Conservation (phyloP, 1,284 basidiomycete species). For the Chalciporus sp. region DNA sequence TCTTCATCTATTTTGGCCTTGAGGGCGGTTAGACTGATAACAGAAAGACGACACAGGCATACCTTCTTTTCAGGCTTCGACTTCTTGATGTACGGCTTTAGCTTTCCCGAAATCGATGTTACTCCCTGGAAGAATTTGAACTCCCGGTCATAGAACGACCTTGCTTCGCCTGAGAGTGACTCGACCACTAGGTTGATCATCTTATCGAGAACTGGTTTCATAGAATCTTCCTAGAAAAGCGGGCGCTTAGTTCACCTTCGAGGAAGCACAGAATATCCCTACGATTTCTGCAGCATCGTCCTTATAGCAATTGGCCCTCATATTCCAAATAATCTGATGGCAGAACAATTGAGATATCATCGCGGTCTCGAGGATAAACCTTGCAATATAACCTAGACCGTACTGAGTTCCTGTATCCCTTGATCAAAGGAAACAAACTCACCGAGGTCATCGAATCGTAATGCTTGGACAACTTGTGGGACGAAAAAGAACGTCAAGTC, state of each 20-base stretch:
- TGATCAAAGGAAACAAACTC: slow-evolving; percentile 22
- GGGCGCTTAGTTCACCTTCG: slow-evolving; percentile 3
- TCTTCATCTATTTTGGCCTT: slow-evolving; percentile 99
- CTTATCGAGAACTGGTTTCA: slow-evolving; percentile 92
- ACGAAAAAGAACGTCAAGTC: slow-evolving; percentile 99
- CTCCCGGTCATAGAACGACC: slow-evolving; percentile 92
- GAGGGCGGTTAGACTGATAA: slow-evolving; percentile 5
- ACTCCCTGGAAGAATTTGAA: slow-evolving; percentile 97
- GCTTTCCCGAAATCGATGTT: slow-evolving; percentile 95
- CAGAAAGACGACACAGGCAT: slow-evolving; percentile 1
- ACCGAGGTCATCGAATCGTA: slow-evolving; percentile 89
- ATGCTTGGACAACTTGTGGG: slow-evolving; percentile 96
- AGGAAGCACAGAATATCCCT: slow-evolving; percentile 29
- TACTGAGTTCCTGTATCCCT: slow-evolving; percentile 1
- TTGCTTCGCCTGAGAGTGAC: slow-evolving; percentile 89
- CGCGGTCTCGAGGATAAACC: slow-evolving; percentile 97
- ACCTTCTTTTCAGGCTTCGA: slow-evolving; percentile 98
- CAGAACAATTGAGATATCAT: slow-evolving; percentile 98
- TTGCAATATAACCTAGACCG: slow-evolving; percentile 82
- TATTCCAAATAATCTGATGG: slow-evolving; percentile 99
- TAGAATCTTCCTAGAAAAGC: slow-evolving; percentile 75
- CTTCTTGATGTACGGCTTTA: slow-evolving; percentile 97
- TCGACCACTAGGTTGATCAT: slow-evolving; percentile 85
- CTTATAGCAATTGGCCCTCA: slow-evolving; percentile 98
- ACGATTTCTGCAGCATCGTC: slow-evolving; percentile 88